Percentiles rank a stretch among this genome's conserved stretches.
Evolutionary conservation across 495 filamentous ascomycete species (phyloP).

Genomic region (Penicillium egyptiacum): DNA sequence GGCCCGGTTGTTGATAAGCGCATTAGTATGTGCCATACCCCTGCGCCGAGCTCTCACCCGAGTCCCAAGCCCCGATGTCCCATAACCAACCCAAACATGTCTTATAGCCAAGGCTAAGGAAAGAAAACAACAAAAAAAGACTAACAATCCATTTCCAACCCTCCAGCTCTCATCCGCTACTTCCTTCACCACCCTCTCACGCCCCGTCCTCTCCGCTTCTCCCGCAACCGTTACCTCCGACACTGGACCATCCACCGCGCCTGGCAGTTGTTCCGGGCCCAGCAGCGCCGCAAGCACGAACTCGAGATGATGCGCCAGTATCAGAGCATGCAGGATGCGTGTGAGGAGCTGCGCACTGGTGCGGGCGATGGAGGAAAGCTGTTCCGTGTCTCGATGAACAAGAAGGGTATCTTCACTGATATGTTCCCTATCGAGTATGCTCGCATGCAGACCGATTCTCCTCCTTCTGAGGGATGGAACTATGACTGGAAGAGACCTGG

Average conservation of each 20-base stretch:
- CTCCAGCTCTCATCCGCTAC: conserved; percentile 61
- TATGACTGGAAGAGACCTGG: conserved; percentile 54
- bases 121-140: background rate
- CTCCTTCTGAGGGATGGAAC: conserved; percentile 73
- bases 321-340: conserved; percentile 74
- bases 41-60: conserved; percentile 3
- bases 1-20: conserved; percentile 34
- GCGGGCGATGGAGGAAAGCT: conserved; percentile 73
- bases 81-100: background rate
- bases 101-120: background rate
- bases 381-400: conserved; percentile 81
- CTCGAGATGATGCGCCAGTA: conserved; percentile 70
- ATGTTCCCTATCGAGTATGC: conserved; percentile 86
- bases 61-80: conserved; percentile 9
- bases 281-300: conserved; percentile 59
- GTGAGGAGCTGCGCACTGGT: conserved; percentile 74
- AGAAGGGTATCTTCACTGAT: conserved; percentile 69
- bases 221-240: conserved; percentile 80
- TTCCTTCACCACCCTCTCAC: conserved; percentile 63
- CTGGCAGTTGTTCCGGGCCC: conserved; percentile 71
- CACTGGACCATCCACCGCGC: conserved; percentile 99
- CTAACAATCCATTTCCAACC: conserved; percentile 2
- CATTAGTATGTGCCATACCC: conserved; percentile 46
- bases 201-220: conserved; percentile 80
- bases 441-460: conserved; percentile 75